These are phyloP conservation scores for Parsonsia alboflavescens DNA, from an alignment of 257 asterid genomes.

Conservation along the genomic window DNA sequence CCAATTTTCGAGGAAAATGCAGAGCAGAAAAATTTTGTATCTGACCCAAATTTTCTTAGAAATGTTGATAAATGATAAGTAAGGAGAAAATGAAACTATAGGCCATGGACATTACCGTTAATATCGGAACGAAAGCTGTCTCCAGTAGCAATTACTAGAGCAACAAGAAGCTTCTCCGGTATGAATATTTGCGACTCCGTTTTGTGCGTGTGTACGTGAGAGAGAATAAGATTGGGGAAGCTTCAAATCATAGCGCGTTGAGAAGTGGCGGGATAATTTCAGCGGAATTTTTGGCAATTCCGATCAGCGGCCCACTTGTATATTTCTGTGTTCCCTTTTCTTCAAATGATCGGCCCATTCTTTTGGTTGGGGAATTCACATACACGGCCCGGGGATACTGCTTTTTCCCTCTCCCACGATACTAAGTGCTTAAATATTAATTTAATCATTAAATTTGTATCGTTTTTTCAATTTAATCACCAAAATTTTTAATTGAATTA, in stretches of 20 bases:
- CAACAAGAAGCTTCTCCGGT: conserved; percentile 4
- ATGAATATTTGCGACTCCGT: neutral
- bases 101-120: neutral
- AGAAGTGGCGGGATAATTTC: conserved; percentile 54
- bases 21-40: neutral
- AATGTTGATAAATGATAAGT: neutral
- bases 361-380: too few species aligned
- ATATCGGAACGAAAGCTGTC: neutral
- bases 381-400: too few species aligned
- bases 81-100: conserved; percentile 8
- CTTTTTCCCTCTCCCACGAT: too few species aligned
- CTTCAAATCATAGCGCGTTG: conserved; percentile 36
- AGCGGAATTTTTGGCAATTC: conserved; percentile 16
- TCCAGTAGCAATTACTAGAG: conserved; percentile 8
- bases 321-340: too few species aligned
- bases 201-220: neutral
- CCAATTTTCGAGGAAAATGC: neutral
- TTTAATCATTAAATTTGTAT: too few species aligned
- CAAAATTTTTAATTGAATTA: too few species aligned
- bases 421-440: too few species aligned
- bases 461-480: too few species aligned
- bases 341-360: neutral
- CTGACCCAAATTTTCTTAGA: neutral
- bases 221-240: conserved; percentile 5
- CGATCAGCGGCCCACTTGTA: neutral